A percentile compares a stretch with the other conserved stretches of the same genome.
phyloP scores from a whole-genome alignment of 257 asterid species.

The Scutellaria baicalensis region DNA sequence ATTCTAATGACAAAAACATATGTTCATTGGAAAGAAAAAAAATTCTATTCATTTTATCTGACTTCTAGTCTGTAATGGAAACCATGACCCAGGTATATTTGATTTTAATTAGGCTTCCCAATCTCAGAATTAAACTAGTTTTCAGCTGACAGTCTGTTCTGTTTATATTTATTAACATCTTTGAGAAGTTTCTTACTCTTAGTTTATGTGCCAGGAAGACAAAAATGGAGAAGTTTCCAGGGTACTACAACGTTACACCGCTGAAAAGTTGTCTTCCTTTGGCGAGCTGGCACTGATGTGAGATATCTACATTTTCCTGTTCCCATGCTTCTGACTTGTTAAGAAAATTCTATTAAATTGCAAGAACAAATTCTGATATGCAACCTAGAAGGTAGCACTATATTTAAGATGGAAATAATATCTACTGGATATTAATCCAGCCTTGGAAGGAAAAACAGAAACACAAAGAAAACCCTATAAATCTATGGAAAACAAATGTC shows the following conservation, averaged over 20 bases:
- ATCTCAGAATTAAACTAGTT: background rate
- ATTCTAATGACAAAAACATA: slow-evolving; percentile 5
- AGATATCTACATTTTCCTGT: slow-evolving; percentile 27
- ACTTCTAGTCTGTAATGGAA: slow-evolving; percentile 1
- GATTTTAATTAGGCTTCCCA: slow-evolving; percentile 3
- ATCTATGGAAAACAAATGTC: background rate
- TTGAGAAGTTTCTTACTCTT: slow-evolving; percentile 15
- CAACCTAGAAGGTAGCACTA: background rate
- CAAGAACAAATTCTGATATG: background rate
- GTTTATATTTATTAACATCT: background rate
- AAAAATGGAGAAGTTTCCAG: slow-evolving; percentile 61
- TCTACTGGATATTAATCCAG: background rate
- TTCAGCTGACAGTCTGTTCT: background rate
- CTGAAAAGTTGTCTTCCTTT: slow-evolving; percentile 88
- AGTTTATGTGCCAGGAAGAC: slow-evolving; percentile 58
- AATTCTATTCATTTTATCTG: background rate
- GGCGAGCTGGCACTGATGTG: slow-evolving; percentile 98
- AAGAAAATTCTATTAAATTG: background rate
- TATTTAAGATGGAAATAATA: background rate
- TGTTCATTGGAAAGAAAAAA: background rate
- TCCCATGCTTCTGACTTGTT: slow-evolving; percentile 2
- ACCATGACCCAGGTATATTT: background rate
- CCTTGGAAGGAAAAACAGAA: background rate
- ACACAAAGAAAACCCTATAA: background rate
- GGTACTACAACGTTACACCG: slow-evolving; percentile 77